phyloP scores from a whole-genome alignment of 176 grass and related monocot species.

The Ampelocalamus luodianensis region DNA sequence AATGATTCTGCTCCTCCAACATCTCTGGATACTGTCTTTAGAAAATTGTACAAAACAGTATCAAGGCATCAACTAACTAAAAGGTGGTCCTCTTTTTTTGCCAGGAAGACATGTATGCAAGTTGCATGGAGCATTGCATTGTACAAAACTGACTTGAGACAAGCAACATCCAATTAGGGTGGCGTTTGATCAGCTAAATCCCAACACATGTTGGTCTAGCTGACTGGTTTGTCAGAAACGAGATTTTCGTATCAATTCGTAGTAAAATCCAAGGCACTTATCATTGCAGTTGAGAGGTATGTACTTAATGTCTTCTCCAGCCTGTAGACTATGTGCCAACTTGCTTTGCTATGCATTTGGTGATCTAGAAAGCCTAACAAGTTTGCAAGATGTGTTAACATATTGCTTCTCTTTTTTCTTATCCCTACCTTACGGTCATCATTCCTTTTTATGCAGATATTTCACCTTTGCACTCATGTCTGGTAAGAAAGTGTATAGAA shows the following conservation, averaged over 20 bases:
- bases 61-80: slow-evolving; percentile 22
- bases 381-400: slow-evolving; percentile 2
- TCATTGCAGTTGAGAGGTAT: slow-evolving; percentile 10
- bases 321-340: not conserved
- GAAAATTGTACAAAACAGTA: slow-evolving; percentile 9
- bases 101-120: slow-evolving; percentile 32
- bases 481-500: not conserved
- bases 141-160: not conserved
- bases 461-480: not conserved
- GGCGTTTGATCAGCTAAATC: slow-evolving; percentile 14
- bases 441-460: slow-evolving; percentile 10
- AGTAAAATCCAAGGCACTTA: slow-evolving; percentile 14
- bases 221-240: not conserved
- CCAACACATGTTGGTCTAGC: slow-evolving; percentile 21
- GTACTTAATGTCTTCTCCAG: slow-evolving; percentile 8
- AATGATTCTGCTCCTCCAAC: no score
- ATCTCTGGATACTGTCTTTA: not conserved
- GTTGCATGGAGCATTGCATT: not conserved
- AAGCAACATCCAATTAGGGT: slow-evolving; percentile 5
- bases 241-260: not conserved
- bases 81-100: not conserved
- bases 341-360: slow-evolving; percentile 24
- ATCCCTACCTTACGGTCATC: not conserved
- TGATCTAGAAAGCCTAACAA: not conserved
- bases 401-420: slow-evolving; percentile 19